Evolutionary conservation across 139 green algal genomes (phyloP), one percentile per base, ranked within the genome.

Genomic region (Tetraselmis striata): DNA sequence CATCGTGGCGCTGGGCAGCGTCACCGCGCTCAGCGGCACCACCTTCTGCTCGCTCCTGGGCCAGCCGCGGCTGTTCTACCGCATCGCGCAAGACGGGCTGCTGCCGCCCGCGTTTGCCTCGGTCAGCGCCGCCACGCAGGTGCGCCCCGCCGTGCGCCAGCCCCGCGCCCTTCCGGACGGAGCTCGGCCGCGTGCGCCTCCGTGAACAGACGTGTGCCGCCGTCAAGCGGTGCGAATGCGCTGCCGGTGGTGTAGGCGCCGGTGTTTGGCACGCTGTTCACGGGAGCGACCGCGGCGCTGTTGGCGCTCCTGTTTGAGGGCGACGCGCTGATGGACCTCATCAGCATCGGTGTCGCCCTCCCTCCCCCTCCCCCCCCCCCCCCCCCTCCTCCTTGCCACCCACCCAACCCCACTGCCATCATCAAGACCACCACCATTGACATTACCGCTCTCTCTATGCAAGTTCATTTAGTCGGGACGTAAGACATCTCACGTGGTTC

Each of bases 31-130:
- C 28, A 59, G 28, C 77, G 31, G 29, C 28, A 80, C 77, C 77
- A 80, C 28, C 77, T 32, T 80, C 24, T 80, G 77, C 77, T 80
- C 77, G 2, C 29, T 80, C 2, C 27, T 80, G 31, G 77, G 77
- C 29, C 77, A 80, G 18, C 77, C 77, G 23, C 31, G 77, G 28
- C 29, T 80, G 2, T 80, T 80, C 29, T 80, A 45, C 28, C 29
- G 29, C 29, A 80, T 80, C 23, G 77, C 77, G 18, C 31, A 80
- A n/a, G 77, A 80, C 77, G 77, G 77, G 2, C 77, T 80, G 2
- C 29, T 80, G 77, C 77, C 77, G 24, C 77, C n/a, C 29, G 32
- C 31, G 28, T 32, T 80, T 27, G 77, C 77, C 24, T 31, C 31
- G 28, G 29, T 80, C 77, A 80, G 26, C 29, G 29, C 77, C 2